Evolutionary conservation across 345 rosid species (phyloP).

Genomic region (Viola odorata): DNA sequence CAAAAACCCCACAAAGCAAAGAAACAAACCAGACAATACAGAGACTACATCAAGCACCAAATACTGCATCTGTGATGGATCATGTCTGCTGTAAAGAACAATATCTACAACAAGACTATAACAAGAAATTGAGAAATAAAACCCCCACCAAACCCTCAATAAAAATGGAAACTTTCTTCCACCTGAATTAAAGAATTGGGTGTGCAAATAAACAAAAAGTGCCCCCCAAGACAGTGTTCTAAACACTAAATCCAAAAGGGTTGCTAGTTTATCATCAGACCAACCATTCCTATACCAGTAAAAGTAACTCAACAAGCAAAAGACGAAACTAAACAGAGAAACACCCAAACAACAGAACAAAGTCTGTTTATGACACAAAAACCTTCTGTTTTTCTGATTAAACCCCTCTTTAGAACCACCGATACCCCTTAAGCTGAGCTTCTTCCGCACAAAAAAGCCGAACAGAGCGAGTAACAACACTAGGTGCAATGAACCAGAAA

Average conservation of each 20-base stretch:
- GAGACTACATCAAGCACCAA: slow-evolving; percentile 48
- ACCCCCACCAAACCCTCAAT: slow-evolving; percentile 69
- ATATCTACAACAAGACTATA: slow-evolving; percentile 52
- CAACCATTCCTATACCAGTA: slow-evolving; percentile 56
- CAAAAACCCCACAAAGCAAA: slow-evolving; percentile 46
- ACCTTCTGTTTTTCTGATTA: slow-evolving; percentile 3
- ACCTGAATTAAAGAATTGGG: slow-evolving; percentile 21
- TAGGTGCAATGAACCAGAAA: slow-evolving; percentile 32
- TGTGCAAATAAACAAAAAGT: slow-evolving; percentile 31
- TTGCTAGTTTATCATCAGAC: slow-evolving; percentile 43
- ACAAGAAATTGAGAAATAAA: slow-evolving; percentile 49
- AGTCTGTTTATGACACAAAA: slow-evolving; percentile 34
- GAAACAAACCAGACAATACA: slow-evolving; percentile 41
- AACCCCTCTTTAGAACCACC: slow-evolving; percentile 4
- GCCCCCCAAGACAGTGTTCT: slow-evolving; percentile 64
- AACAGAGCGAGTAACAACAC: slow-evolving; percentile 21
- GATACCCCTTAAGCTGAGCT: background rate
- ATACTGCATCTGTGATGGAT: slow-evolving; percentile 19
- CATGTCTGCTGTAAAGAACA: slow-evolving; percentile 29
- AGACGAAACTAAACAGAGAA: slow-evolving; percentile 43
- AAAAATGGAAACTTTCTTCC: slow-evolving; percentile 37
- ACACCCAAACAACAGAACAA: slow-evolving; percentile 46
- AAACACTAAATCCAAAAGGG: slow-evolving; percentile 49
- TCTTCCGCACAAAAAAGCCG: slow-evolving; percentile 8
- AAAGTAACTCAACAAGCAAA: slow-evolving; percentile 52